Base-by-base conservation (phyloP, 148 eudicot species). In the Hydrangea macrophylla region DNA sequence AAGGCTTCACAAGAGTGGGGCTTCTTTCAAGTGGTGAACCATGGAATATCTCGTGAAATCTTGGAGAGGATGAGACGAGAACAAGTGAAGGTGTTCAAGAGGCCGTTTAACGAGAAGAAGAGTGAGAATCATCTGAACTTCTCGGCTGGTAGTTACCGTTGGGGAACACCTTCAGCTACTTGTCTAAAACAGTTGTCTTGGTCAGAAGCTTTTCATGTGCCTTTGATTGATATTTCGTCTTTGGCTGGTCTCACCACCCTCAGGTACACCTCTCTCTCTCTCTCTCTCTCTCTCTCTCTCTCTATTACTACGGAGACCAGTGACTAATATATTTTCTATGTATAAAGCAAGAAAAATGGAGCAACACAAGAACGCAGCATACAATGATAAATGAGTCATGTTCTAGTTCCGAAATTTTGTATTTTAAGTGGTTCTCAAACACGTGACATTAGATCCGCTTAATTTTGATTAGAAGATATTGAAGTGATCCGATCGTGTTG, bases 141-240 rank as follows among this genome's bases (percentile, higher is more conserved):
- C 33, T 83, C 90, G 17, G 71, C 73, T 0, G 95, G 95, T 9
- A 83, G 90, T 59, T 93, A 93, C 63, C 87, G 96, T 6, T 93
- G 96, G 96, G 98, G 98, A 0, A 76, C 96, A 6, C 95, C 95
- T 1, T 53, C 92, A 17, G 86, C 96, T 2, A 93, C 84, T 60
- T 73, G 85, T 53, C 82, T 86, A 10, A 13, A 44, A 7, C 98
- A 93, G 75, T 40, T 93, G 15, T 82, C 90, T 59, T 93, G 98
- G 98, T 88, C 95, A 0, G 98, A 93, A 68, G 95, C 96, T 0
- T 93, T 88, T 76, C 98, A 93, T 70, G 92, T 93, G 30, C 90
- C 90, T 25, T 59, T 90, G 58, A 86, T 67, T 48, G 88, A 80
- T 75, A 61, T 84, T 26, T 68, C 79, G 37, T 62, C 55, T 45